These are phyloP conservation scores for Aegle marmelos DNA, from an alignment of 345 rosid genomes.

Conservation along the genomic window DNA sequence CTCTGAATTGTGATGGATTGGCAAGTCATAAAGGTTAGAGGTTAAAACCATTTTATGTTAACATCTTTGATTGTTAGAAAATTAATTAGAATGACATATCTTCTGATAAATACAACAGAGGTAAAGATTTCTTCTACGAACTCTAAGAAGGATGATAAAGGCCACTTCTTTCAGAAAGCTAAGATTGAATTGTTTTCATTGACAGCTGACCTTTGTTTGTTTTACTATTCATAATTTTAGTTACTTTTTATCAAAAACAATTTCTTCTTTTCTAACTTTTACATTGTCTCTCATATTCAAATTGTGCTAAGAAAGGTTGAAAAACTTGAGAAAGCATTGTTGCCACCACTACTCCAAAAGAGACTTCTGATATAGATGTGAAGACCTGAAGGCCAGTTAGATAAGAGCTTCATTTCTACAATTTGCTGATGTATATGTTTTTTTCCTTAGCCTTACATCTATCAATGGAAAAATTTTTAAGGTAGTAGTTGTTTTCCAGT, in stretches of 20 bases:
- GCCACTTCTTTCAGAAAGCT: slow-evolving; percentile 26
- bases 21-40: slow-evolving; percentile 25
- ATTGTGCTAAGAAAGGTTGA: slow-evolving; percentile 31
- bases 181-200: slow-evolving; percentile 18
- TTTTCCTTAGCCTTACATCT: not conserved
- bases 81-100: not conserved
- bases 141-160: slow-evolving; percentile 11
- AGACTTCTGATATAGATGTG: not conserved
- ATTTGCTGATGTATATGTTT: not conserved
- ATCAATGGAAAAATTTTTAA: not conserved
- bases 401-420: slow-evolving; percentile 7
- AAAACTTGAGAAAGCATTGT: slow-evolving; percentile 10
- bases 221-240: not conserved
- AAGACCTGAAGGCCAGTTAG: not conserved
- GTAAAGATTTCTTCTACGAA: slow-evolving; percentile 19
- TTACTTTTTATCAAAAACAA: not conserved
- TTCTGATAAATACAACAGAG: slow-evolving; percentile 19
- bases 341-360: slow-evolving; percentile 1
- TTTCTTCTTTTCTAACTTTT: not conserved
- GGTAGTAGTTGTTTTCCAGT: not conserved
- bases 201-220: not conserved
- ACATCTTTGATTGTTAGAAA: not conserved
- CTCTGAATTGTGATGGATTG: slow-evolving; percentile 31
- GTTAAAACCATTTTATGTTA: not conserved
- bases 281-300: slow-evolving; percentile 22